Evolutionary conservation across 108 stramenopile genomes (phyloP).

Genomic region (Cylindrotheca fusiformis): DNA sequence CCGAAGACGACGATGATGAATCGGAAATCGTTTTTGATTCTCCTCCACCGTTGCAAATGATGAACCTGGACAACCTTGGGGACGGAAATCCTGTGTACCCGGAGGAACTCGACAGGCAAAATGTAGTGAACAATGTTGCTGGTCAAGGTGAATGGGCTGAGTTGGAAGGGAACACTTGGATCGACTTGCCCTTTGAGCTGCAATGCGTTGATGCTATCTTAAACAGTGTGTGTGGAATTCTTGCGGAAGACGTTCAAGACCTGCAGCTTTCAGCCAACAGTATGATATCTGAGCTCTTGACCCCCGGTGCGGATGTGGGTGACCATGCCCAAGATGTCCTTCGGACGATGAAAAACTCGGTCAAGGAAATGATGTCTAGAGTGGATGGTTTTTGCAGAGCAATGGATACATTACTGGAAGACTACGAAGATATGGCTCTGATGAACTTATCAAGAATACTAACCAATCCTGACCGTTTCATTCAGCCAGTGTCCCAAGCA

Average conservation of each 20-base stretch:
- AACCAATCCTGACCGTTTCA: slow-evolving; percentile 80
- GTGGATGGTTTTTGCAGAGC: slow-evolving; percentile 80
- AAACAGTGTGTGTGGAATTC: slow-evolving; percentile 52
- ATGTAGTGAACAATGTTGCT: slow-evolving; percentile 3
- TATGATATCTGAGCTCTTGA: slow-evolving; percentile 45
- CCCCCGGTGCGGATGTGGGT: slow-evolving; percentile 12
- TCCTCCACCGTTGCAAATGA: no score
- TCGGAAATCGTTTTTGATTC: background rate
- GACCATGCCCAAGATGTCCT: slow-evolving; percentile 69
- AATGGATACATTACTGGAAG: slow-evolving; percentile 71
- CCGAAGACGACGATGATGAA: slow-evolving; percentile 14
- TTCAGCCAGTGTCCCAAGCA: slow-evolving; percentile 74
- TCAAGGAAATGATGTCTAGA: slow-evolving; percentile 66
- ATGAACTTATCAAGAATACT: slow-evolving; percentile 84
- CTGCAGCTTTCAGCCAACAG: slow-evolving; percentile 32
- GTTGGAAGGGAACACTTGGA: slow-evolving; percentile 58
- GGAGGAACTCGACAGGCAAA: slow-evolving; percentile 3
- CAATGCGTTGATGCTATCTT: slow-evolving; percentile 82
- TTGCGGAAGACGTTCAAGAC: slow-evolving; percentile 58
- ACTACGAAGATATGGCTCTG: slow-evolving; percentile 87
- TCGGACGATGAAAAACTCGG: slow-evolving; percentile 70
- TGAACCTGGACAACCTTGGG: background rate
- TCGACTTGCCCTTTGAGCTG: slow-evolving; percentile 71
- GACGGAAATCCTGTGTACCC: background rate
- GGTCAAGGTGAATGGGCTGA: slow-evolving; percentile 59